phyloP scores from a whole-genome alignment of 805 yeast species.

The Candida ipomoeae region DNA sequence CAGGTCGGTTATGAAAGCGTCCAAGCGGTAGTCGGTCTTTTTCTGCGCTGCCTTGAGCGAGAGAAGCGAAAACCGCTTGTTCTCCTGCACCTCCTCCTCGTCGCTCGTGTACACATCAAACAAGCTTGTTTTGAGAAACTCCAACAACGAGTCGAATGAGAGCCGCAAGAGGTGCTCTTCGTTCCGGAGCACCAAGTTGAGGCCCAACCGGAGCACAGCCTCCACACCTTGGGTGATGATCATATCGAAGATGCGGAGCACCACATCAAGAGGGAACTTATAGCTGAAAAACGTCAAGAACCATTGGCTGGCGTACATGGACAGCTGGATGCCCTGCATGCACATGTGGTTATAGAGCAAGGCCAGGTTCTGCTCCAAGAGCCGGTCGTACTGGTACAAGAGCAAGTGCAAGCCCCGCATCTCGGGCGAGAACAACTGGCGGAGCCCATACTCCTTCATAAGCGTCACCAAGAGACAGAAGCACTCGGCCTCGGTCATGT shows the following conservation, averaged over 20 bases:
- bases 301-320: conserved; percentile 99
- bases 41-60: conserved; percentile 18
- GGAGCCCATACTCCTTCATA: conserved; percentile 80
- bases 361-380: conserved; percentile 76
- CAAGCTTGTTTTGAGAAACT: conserved; percentile 72
- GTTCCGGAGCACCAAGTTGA: conserved; percentile 72
- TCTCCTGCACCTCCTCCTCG: conserved; percentile 18
- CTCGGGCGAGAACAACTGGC: conserved; percentile 75
- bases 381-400: conserved; percentile 85
- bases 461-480: conserved; percentile 75
- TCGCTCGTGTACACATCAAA: conserved; percentile 63
- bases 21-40: conserved; percentile 42
- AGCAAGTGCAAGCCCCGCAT: conserved; percentile 90
- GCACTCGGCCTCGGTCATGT: conserved; percentile 78
- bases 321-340: conserved; percentile 83
- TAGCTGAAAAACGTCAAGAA: conserved; percentile 92
- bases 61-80: conserved; percentile 18
- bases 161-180: conserved; percentile 53
- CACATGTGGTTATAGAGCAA: conserved; percentile 67
- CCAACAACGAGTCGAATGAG: conserved; percentile 72
- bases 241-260: conserved; percentile 80
- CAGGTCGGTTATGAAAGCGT: conserved; percentile 74
- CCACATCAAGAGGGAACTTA: conserved; percentile 87
- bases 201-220: conserved; percentile 76
- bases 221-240: conserved; percentile 90